These are phyloP conservation scores for Solanum tacnaense DNA, from an alignment of 257 asterid genomes.

Conservation along the genomic window DNA sequence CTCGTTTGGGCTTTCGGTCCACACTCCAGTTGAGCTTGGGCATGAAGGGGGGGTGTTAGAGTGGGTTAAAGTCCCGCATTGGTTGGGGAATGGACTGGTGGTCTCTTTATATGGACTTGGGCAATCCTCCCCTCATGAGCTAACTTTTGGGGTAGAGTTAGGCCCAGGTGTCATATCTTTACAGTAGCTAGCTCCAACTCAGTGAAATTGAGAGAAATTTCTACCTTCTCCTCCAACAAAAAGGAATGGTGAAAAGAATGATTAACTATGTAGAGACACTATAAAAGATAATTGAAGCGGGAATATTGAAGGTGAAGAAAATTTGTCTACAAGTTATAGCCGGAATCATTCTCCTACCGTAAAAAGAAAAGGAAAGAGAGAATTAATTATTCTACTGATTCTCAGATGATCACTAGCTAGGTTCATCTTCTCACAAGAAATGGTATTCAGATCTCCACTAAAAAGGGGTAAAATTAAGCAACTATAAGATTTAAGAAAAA, in stretches of 20 bases:
- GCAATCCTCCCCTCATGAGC: background rate
- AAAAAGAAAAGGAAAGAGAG: background rate
- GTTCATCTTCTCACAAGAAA: background rate
- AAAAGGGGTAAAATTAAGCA: background rate
- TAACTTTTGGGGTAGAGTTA: background rate
- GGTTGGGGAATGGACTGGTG: too few species aligned
- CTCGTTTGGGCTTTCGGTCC: too few species aligned
- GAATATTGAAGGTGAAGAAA: background rate
- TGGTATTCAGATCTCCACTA: background rate
- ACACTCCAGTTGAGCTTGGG: too few species aligned
- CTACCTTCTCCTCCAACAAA: background rate
- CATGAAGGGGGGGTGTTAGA: too few species aligned
- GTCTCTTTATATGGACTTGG: too few species aligned
- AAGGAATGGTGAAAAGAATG: background rate
- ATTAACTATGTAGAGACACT: background rate
- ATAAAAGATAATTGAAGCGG: background rate
- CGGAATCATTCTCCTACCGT: background rate
- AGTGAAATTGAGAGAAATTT: background rate
- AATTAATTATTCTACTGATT: background rate
- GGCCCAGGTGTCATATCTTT: too few species aligned
- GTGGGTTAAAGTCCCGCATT: too few species aligned
- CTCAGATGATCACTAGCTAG: background rate
- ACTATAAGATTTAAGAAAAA: background rate
- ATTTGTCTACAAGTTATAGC: background rate
- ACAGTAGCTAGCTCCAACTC: background rate